Evolutionary conservation across 2,329 filamentous ascomycete species (phyloP).

Genomic region (Alternaria conjuncta): DNA sequence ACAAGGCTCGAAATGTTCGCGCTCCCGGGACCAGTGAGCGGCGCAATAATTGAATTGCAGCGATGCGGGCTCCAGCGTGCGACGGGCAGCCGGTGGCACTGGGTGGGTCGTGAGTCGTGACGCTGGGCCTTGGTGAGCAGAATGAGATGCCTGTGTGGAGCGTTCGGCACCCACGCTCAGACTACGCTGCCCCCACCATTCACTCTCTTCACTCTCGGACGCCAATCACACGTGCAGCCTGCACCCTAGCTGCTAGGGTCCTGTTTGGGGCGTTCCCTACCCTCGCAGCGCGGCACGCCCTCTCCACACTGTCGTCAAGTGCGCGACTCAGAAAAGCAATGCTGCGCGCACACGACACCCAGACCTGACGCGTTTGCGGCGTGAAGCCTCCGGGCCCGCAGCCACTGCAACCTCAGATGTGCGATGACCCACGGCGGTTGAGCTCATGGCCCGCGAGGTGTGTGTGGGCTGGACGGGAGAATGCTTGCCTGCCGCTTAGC

Average conservation of each 20-base stretch:
- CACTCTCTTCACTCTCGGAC: conserved; percentile 1
- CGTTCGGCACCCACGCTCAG: conserved; percentile 26
- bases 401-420: neutral
- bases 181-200: conserved; percentile 21
- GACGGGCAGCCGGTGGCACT: conserved; percentile 31
- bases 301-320: conserved; percentile 20
- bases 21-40: conserved; percentile 24
- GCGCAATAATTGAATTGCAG: conserved; percentile 30
- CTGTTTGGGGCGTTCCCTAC: conserved; percentile 10
- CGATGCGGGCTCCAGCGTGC: conserved; percentile 30
- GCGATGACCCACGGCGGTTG: conserved; percentile 1
- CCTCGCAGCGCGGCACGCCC: conserved; percentile 7
- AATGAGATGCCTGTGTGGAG: conserved; percentile 19
- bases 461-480: conserved; percentile 14
- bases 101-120: conserved; percentile 26
- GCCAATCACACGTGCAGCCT: conserved; percentile 21
- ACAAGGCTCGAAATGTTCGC: conserved; percentile 10
- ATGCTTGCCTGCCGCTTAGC: conserved; percentile 25
- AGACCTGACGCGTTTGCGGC: neutral
- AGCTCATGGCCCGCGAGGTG: conserved; percentile 2
- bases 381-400: neutral
- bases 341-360: conserved; percentile 16
- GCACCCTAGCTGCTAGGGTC: conserved; percentile 12
- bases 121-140: conserved; percentile 13
- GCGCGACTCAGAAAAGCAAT: conserved; percentile 14